Base-by-base conservation (phyloP, 208 protist genomes). In the Leishmania lainsoni region DNA sequence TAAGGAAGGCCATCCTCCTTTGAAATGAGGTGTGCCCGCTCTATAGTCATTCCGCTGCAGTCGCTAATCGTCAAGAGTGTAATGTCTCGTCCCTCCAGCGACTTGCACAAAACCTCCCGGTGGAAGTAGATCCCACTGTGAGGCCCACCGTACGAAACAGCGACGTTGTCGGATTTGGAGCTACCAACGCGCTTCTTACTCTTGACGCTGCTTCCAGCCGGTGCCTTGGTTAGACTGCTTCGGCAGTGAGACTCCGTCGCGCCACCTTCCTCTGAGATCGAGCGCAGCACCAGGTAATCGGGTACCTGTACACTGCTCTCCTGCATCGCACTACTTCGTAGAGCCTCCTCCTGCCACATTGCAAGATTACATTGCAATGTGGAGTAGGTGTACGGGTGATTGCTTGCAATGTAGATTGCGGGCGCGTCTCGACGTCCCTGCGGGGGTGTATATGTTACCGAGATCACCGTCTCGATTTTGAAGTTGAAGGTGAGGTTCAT, bases 21-120 rank as follows among this genome's bases (percentile, higher is more conserved):
- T 20, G 76, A 88, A 58, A 94, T 79, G 66, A 93, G 75, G 56
- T 66, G 75, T 16, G 74, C 83, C 17, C 79, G 76, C 63, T 89
- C 75, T 51, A 80, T 56, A 42, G 56, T 78, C 66, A 94, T 92
- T 16, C 90, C 86, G 66, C 74, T 83, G 68, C 75, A 75, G 81
- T 94, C 90, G 51, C 91, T 97, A 81, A 98, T 97, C 45, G 95
- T 98, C 48, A 98, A 76, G 65, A 98, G 79, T 66, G 98, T 95
- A 51, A 98, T 86, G 69, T 94, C 85, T 29, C 92, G 84, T 32
- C 91, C 91, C 61, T 98, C 95, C 17, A 98, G 81, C 8, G 92
- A 94, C 39, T 89, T 90, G 81, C 92, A 95, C 48, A 99, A 80
- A 76, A 96, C 83, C 82, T 98, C 96, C 39, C 93, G 91, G 39